Conservation (phyloP, 2,329 filamentous ascomycete species). For the Eutypella sp. region DNA sequence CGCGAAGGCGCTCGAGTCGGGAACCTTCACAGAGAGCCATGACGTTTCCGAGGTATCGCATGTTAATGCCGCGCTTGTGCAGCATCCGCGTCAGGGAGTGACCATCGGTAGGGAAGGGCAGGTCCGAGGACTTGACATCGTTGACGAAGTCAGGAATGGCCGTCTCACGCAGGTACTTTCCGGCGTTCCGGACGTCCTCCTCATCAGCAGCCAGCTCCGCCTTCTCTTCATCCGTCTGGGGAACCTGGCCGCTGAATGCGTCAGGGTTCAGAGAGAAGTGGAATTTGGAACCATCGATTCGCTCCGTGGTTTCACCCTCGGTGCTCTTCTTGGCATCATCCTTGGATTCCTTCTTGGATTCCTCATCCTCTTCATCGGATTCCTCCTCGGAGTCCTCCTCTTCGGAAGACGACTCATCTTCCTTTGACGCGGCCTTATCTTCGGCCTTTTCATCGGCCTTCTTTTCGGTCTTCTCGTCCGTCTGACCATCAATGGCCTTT, state of each 20-base stretch:
- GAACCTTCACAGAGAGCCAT: slow-evolving; percentile 65
- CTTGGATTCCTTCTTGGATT: slow-evolving; percentile 30
- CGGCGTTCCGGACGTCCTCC: slow-evolving; percentile 78
- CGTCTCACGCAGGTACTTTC: slow-evolving; percentile 68
- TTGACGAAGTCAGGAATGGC: slow-evolving; percentile 81
- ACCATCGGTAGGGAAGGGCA: slow-evolving; percentile 99
- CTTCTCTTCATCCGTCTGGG: slow-evolving; percentile 88
- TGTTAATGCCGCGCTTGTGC: slow-evolving; percentile 96
- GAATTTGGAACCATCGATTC: slow-evolving; percentile 84
- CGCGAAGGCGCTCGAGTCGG: slow-evolving; percentile 70
- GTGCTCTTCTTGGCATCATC: no score
- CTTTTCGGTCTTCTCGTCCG: no score
- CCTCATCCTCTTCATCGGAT: slow-evolving; percentile 31
- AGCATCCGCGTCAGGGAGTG: slow-evolving; percentile 80
- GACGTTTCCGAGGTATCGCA: slow-evolving; percentile 88
- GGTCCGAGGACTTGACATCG: slow-evolving; percentile 85
- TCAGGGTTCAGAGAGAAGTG: slow-evolving; percentile 88
- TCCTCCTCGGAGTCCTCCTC: slow-evolving; percentile 25
- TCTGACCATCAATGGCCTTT: no score
- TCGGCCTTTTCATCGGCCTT: no score
- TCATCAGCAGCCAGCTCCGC: slow-evolving; percentile 78
- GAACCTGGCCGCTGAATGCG: slow-evolving; percentile 86
- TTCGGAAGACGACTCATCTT: slow-evolving; percentile 15
- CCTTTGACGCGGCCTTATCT: slow-evolving; percentile 28
- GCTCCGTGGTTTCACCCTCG: slow-evolving; percentile 49